Evolutionary conservation across 2,329 filamentous ascomycete species (phyloP), one percentile per base, ranked within the genome.

Genomic region (Exophiala dermatitidis): DNA sequence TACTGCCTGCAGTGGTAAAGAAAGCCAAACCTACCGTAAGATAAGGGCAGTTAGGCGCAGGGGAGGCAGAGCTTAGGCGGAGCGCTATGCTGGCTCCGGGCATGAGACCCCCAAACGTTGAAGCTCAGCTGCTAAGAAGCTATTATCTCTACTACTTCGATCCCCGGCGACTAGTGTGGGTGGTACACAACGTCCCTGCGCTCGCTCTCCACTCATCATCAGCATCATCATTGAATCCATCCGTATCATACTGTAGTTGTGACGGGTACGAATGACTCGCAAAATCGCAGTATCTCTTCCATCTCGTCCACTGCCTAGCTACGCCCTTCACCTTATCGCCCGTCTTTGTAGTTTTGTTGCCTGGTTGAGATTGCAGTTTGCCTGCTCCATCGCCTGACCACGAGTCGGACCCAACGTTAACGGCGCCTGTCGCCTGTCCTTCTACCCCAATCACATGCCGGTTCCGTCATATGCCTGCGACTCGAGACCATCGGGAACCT

Each of bases 401-500:
- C 41, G 41, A 10, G 29, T 41, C 29, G 44, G 37, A 46, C 37
- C 47, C 33, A 10, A 19, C 19, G 19, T 19, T 19, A 19, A 19
- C 19, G 19, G 19, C 19, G 19, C 19, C 19, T 19, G 19, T 19
- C 29, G 42, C 32, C 38, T 48, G 40, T 12, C 31, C 41, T 48
- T 38, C 32, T 28, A 49, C 50, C 8, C 49, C 46, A 57, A 56
- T 56, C 57, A 59, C 57, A 59, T 59, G 57, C 48, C 46, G 51
- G 41, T 53, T 29, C 48, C 59, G 60, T 62, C 60, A 62, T 60
- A 62, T 60, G 60, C 60, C 54, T 52, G 38, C 54, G 50, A 55
- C 51, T 55, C 48, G 46, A 56, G 48, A 53, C 50, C 50, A 52
- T 40, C 44, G 46, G 12, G 43, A 52, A 51, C 55, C 46, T 28